Evolutionary conservation across 106 monocot genomes (phyloP), one percentile per base, ranked within the genome.

Genomic region (Dioscorea zingiberensis): DNA sequence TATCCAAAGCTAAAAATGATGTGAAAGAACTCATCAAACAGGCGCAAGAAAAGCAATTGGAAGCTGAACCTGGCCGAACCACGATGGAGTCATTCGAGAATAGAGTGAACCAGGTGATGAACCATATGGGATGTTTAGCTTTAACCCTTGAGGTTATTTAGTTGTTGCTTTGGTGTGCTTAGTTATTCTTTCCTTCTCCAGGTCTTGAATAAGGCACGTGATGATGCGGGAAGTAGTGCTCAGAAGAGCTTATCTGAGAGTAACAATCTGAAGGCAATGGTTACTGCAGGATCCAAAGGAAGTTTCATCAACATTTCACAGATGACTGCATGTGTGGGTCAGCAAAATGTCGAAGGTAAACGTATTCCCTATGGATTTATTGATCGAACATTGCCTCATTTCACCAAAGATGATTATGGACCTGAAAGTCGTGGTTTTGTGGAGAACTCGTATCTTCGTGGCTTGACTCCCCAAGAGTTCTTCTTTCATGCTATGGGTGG

Each of bases 401-500:
- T 97, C 62, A 97, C 92, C 0, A 91, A 97, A 68, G 79, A 97
- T 71, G 97, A 97, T 67, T 88, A 86, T 79, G 92, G 97, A 17
- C 97, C 97, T 56, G 97, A 97, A 63, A 92, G 91, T 86, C 92
- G 97, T 81, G 97, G 97, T 54, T 97, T 97, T 84, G 97, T 97
- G 55, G 97, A 97, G 77, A 97, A 97, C 30, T 97, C 97, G 0
- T 97, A 97, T 74, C 80, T 97, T 16, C 97, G 92, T 60, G 97
- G 97, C 2, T 60, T 97, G 66, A 97, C 97, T 48, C 97, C 92
- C 24, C 97, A 97, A 55, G 97, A 97, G 55, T 97, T 97, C 81
- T 97, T 97, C 64, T 97, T 97, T 69, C 97, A 97, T 76, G 97
- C 97, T 48, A 97, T 97, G 97, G 97, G 97, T 77, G 97, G 97